Conservation (phyloP, 2,329 filamentous ascomycete species). For the Diaporthe amygdali region DNA sequence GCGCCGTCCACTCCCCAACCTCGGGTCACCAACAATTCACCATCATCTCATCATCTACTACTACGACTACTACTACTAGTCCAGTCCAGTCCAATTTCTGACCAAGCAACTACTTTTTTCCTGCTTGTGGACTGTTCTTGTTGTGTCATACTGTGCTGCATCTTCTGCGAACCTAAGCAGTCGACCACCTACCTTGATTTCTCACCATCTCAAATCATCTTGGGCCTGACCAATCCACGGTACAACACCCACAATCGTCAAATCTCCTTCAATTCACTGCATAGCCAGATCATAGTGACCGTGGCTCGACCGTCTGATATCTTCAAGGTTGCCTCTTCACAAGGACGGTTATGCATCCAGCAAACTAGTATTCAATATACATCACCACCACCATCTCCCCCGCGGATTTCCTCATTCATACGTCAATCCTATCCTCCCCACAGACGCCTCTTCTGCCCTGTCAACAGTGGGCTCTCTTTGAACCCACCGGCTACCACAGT, state of each 20-base stretch:
- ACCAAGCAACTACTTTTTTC: background rate
- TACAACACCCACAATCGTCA: background rate
- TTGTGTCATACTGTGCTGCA: background rate
- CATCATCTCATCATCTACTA: background rate
- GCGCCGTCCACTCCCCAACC: background rate
- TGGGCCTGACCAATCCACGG: background rate
- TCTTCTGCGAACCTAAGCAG: background rate
- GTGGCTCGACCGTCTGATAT: slow-evolving; percentile 20
- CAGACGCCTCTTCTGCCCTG: background rate
- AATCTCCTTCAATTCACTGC: background rate
- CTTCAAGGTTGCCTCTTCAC: background rate
- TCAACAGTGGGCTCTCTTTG: background rate
- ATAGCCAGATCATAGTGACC: background rate
- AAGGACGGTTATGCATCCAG: slow-evolving; percentile 15
- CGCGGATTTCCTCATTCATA: background rate
- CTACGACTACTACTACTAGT: no score
- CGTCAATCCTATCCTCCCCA: slow-evolving; percentile 23
- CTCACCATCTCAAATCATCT: slow-evolving; percentile 14
- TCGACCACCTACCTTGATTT: background rate
- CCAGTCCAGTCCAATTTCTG: background rate
- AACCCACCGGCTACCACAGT: background rate
- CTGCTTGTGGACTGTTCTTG: background rate
- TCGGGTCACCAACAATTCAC: background rate
- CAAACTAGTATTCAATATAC: background rate
- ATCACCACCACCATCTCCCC: background rate